Evolutionary conservation across 2,329 filamentous ascomycete genomes (phyloP), one percentile per base, ranked within the genome.

Genomic region (Keithomyces neogunnii): DNA sequence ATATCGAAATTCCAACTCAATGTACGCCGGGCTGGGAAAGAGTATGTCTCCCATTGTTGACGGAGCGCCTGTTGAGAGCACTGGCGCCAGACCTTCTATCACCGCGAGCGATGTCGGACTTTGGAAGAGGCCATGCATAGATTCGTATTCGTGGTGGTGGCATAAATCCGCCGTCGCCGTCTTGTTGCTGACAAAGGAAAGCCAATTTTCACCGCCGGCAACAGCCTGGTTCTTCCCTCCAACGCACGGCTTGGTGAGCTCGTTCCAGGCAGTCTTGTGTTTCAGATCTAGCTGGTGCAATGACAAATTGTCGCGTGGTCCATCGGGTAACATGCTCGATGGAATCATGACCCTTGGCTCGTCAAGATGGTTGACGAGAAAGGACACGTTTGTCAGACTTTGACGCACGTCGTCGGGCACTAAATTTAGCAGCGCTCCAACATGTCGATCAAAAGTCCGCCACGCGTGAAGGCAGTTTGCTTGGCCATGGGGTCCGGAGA

Each of bases 1-100:
- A 56, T 80, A 81, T 4, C 57, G 53, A 32, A 74, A 71, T 42
- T 70, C 63, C 2, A 62, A 13, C 52, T 71, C 65, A n/a, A 69
- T 57, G 53, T 81, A 81, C 1, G 72, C 71, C 0, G 77, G 69
- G 44, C 73, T 74, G 0, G 79, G 80, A 29, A 73, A 72, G 3
- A 81, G 53, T 0, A 83, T 71, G 42, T 81, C 77, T 19, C 68
- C 67, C 68, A 78, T 75, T 0, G 74, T 73, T 0, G 73, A 74
- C 0, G 65, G 66, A 0, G 68, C 58, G 1, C 71, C 73, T 0
- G 67, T 70, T 1, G 76, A 74, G 0, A 81, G 63, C 0, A 80
- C 60, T 0, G 77, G 78, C 0, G 76, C 66, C 1, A 66, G 32
- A 0, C 66, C 69, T 33, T 72, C 56, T 0, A 73, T 66, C 0